Conservation (phyloP, 192 early-diverging fungal genomes). For the Helicostylum pulchrum region DNA sequence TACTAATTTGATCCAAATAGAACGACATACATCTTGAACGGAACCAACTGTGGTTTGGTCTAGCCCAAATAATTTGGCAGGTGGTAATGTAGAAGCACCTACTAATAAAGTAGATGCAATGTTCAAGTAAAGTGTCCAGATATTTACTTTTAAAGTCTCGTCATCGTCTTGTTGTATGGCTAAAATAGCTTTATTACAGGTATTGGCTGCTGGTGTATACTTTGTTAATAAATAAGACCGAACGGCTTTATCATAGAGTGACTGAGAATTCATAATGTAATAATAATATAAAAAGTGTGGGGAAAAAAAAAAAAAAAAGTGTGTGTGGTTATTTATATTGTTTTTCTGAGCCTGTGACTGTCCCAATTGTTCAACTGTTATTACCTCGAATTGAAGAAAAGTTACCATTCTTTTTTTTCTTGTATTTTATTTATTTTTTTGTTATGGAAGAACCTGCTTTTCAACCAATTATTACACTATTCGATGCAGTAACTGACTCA, state of each 20-base stretch:
- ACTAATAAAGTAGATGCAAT: conserved; percentile 8
- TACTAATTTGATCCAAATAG: conserved; percentile 10
- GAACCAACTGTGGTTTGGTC: background rate
- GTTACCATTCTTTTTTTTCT: background rate
- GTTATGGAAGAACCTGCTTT: conserved; percentile 7
- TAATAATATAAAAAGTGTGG: background rate
- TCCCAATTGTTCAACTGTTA: no score
- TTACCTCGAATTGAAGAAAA: no score
- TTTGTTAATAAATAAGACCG: conserved; percentile 30
- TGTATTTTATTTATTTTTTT: background rate
- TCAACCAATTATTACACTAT: conserved; percentile 31
- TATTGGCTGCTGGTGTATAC: conserved; percentile 20
- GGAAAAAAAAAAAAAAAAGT: background rate
- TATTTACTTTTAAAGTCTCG: background rate
- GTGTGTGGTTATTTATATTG: no score
- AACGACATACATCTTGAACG: background rate
- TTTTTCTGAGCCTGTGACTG: no score
- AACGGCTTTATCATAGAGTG: conserved; percentile 29
- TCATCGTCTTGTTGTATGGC: background rate
- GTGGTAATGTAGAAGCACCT: background rate
- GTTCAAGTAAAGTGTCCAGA: conserved; percentile 26
- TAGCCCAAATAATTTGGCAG: background rate
- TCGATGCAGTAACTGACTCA: conserved; percentile 52
- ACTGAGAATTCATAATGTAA: background rate
- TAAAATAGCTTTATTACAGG: conserved; percentile 27